Conservation (phyloP, 495 filamentous ascomycete species). For the Penicillium argentinense region DNA sequence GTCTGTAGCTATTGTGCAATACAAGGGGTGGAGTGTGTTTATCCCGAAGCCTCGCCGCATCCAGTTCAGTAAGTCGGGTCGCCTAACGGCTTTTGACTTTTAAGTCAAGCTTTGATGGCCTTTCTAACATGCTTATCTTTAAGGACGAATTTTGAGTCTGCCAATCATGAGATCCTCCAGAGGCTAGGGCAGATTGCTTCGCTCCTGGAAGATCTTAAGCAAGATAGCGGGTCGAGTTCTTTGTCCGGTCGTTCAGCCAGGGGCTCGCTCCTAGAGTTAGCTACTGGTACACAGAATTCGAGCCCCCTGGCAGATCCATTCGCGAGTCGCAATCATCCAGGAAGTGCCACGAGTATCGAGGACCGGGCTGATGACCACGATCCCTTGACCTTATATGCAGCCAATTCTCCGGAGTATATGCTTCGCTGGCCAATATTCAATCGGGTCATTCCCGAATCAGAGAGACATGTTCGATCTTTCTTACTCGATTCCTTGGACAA, state of each 20-base stretch:
- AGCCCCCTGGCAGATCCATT: constrained; percentile 16
- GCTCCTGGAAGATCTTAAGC: constrained; percentile 26
- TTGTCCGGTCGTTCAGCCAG: constrained; percentile 20
- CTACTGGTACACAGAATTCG: constrained; percentile 12
- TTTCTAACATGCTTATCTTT: constrained; percentile 3
- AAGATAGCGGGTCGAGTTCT: constrained; percentile 12
- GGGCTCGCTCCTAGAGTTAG: constrained; percentile 18
- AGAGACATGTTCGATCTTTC: constrained; percentile 26
- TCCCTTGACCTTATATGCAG: constrained; percentile 22
- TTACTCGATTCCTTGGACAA: constrained; percentile 26
- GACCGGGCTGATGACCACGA: constrained; percentile 20
- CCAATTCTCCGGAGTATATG: constrained; percentile 28
- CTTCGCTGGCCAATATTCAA: constrained; percentile 29
- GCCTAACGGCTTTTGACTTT: not conserved
- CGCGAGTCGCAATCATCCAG: constrained; percentile 9
- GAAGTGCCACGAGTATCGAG: constrained; percentile 14
- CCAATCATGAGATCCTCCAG: constrained; percentile 25
- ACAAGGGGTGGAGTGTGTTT: constrained; percentile 27
- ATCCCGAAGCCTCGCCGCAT: constrained; percentile 25
- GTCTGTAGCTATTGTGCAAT: constrained; percentile 28
- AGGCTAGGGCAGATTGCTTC: constrained; percentile 23
- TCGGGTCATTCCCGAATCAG: constrained; percentile 21
- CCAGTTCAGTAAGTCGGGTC: constrained; percentile 22
- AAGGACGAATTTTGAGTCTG: constrained; percentile 18
- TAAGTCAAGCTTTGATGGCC: not conserved